Evolutionary conservation across 2,329 filamentous ascomycete genomes (phyloP).

Genomic region (Beauveria scarabaeidicola): DNA sequence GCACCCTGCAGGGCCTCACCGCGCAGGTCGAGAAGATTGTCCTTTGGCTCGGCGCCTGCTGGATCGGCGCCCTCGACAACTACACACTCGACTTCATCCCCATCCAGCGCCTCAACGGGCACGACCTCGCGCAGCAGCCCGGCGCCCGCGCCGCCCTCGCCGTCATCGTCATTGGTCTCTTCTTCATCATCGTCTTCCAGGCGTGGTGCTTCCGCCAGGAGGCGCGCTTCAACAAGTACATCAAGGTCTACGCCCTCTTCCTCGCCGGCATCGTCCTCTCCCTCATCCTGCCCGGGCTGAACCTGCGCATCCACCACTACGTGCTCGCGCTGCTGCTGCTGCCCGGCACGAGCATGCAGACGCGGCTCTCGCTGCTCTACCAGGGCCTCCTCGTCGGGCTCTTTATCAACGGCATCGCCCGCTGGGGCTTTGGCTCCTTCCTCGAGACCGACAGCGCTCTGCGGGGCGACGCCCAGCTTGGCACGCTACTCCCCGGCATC

Average conservation of each 20-base stretch:
- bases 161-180: conserved; percentile 64
- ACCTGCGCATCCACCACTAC: conserved; percentile 89
- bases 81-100: conserved; percentile 94
- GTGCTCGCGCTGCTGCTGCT: conserved; percentile 80
- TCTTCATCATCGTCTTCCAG: conserved; percentile 62
- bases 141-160: conserved; percentile 78
- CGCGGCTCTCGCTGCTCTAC: conserved; percentile 72
- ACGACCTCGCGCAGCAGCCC: conserved; percentile 82
- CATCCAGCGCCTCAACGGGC: conserved; percentile 81
- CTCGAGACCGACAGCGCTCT: conserved; percentile 73
- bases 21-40: conserved; percentile 87
- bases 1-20: conserved; percentile 61
- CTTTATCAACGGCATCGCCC: conserved; percentile 87
- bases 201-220: conserved; percentile 81
- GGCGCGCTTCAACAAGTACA: conserved; percentile 67
- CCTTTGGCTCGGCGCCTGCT: conserved; percentile 82
- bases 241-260: conserved; percentile 69
- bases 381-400: conserved; percentile 85
- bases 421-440: conserved; percentile 88
- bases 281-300: conserved; percentile 65
- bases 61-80: conserved; percentile 87
- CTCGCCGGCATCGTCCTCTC: conserved; percentile 58
- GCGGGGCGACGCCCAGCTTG: conserved; percentile 56
- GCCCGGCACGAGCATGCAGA: conserved; percentile 83
- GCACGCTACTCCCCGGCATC: conserved; percentile 51